Evolutionary conservation across 2,329 filamentous ascomycete species (phyloP), one percentile per base, ranked within the genome.

Genomic region (Fusarium coffeatum): DNA sequence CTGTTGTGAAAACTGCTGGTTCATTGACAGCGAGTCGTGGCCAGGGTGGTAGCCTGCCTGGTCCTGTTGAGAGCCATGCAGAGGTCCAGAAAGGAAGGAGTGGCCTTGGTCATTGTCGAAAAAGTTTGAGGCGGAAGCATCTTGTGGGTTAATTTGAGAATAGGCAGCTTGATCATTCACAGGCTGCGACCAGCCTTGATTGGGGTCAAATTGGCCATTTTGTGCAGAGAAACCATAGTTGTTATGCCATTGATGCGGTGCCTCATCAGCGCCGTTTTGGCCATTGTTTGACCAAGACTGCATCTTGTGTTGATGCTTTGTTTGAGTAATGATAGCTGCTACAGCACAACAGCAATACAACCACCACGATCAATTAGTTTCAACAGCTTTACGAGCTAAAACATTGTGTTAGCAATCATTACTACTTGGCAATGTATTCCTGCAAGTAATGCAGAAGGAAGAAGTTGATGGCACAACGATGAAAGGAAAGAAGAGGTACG

Each of bases 201-300:
- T 74, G 51, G 78, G 77, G 51, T 82, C 80, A 69, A 80, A 83
- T 40, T 82, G 79, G 32, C 76, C 78, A 57, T 76, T 74, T 54
- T 79, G 79, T 32, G 73, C 67, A 40, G 74, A 55, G 50, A 78
- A 82, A 40, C 67, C 65, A 69, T 78, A 82, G 61, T 74, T 76
- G 48, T 75, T 61, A 59, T 78, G 76, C 80, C 80, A 82, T 59
- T 77, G 76, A 54, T 74, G 74, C 42, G 76, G 74, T 27, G 73
- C 76, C 57, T 76, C 78, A 59, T 80, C 78, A 54, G 77, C 71
- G 71, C 79, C 80, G 55, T 76, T 78, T 71, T 81, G 80, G 72
- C 78, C 76, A 60, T 76, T 71, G 59, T 75, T 76, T 42, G 79
- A 69, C 80, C 80, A 82, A 63, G 80, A 80, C 78, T 82, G 80